A percentile compares a stretch with the other conserved stretches of the same genome.
Evolutionary conservation across 768 basidiomycete genomes (phyloP).

Genomic region (Nevesoporus exiguus): DNA sequence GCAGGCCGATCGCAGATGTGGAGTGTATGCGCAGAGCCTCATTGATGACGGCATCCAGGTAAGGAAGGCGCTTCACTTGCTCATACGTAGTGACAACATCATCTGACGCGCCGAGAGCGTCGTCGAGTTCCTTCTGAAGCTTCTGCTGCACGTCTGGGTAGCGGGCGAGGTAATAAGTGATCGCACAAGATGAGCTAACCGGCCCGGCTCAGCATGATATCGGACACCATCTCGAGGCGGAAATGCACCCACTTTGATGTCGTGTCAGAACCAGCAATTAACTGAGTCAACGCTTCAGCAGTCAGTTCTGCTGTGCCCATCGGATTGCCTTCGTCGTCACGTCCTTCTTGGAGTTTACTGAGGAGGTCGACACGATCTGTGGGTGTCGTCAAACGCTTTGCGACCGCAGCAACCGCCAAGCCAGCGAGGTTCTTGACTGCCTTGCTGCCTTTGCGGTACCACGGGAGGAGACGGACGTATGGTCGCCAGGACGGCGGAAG

Average conservation of each 20-base stretch:
- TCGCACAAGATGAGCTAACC: slow-evolving; percentile 80
- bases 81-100: slow-evolving; percentile 61
- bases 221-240: neutral
- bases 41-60: slow-evolving; percentile 84
- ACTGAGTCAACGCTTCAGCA: slow-evolving; percentile 80
- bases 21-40: slow-evolving; percentile 84
- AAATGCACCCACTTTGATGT: slow-evolving; percentile 72
- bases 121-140: slow-evolving; percentile 73
- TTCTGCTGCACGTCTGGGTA: slow-evolving; percentile 63
- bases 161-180: slow-evolving; percentile 76
- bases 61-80: slow-evolving; percentile 69
- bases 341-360: slow-evolving; percentile 72
- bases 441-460: slow-evolving; percentile 65
- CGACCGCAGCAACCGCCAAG: slow-evolving; percentile 76
- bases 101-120: slow-evolving; percentile 53
- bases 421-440: slow-evolving; percentile 75
- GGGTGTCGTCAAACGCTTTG: slow-evolving; percentile 63
- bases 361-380: slow-evolving; percentile 79
- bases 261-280: slow-evolving; percentile 89
- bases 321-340: slow-evolving; percentile 72
- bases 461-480: slow-evolving; percentile 61
- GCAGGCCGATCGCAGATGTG: slow-evolving; percentile 79
- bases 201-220: slow-evolving; percentile 1
- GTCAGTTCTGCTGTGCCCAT: slow-evolving; percentile 84
- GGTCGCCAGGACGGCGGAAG: slow-evolving; percentile 73